Evolutionary conservation across 805 yeast genomes (phyloP), one percentile per base, ranked within the genome.

Genomic region (Lachancea sp.): DNA sequence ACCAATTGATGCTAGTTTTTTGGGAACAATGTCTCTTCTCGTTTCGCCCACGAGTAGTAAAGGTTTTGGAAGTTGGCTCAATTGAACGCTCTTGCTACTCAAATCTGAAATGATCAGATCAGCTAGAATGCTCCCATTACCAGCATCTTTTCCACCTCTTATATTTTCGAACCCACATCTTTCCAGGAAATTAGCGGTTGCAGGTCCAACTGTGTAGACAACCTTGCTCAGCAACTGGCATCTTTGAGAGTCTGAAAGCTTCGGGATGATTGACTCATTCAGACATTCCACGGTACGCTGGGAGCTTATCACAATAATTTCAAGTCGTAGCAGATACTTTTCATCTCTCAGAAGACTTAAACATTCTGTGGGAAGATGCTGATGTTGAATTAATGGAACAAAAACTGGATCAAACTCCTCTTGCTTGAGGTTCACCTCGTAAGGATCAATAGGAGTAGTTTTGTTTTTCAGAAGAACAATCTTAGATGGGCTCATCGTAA

Each of bases 141-240:
- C 97, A 1, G 95, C 88, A 8, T 75, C 61, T 0, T 60, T 66
- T 0, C 91, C 95, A 2, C 96, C 96, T 45, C 78, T 64, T 0
- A 91, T 74, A 48, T 78, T 75, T 1, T 46, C 57, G 58, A 89
- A 91, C 0, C 96, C 96, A 26, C 79, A 62, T 6, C 69, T 67
- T 2, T 59, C 48, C 11, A 91, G 62, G 15, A 83, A 77, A 13
- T 69, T 67, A 16, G 74, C 75, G 0, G 98, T 91, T 0, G 95
- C 89, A 1, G 96, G 96, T 0, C 98, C 98, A 5, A 91, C 96
- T 0, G 96, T 87, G 57, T 81, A 91, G 0, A 83, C 82, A 0
- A 81, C 76, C 53, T 79, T 79, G 2, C 51, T 44, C 6, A 77
- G 58, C 1, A 81, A 66, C 0, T 40, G 44, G 7, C 59, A 53